Evolutionary conservation across 164 flowering plant genomes (phyloP), one percentile per base, ranked within the genome.

Genomic region (Vitis riparia): DNA sequence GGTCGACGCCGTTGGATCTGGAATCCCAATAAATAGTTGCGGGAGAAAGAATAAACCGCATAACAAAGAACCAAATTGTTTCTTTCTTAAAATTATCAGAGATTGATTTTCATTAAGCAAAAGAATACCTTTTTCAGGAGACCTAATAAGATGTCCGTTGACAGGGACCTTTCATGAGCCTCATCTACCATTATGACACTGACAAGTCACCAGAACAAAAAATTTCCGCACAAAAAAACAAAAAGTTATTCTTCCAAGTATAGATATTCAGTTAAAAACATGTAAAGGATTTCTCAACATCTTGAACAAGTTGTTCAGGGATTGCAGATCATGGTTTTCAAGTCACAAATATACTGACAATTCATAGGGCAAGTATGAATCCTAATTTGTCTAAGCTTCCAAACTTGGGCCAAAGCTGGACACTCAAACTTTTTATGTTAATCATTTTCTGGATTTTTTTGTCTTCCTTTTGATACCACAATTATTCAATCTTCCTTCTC

Each of bases 181-280:
- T 95, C 99, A 80, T 95, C 99, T 29, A 95, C 97, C 99, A 95
- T 95, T 79, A 95, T 83, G 27, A 95, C 97, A 82, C 99, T 95
- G 86, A 14, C 57, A 9, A 19, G 32, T 19, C 67, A 69, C 15
- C 73, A 27, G 16, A 12, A 13, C 9, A 66, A 37, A 19, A 32
- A 11, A 30, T 19, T 15, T 59, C 3, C 60, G 13, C 44, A 61
- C 15, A 7, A 44, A 19, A 5, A 59, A 30, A 13, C 13, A 49
- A 12, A 16, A 11, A 63, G 16, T n/a, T 49, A 37, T 37, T 37
- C 44, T 37, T 37, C 44, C 44, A 37, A 37, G 44, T 37, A 37
- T 37, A 37, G 44, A 37, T 37, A 6, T 37, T 37, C 5, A 37
- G 44, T 3, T 37, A 6, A 37, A 37, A 37, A 37, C 44, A 6